Base-by-base conservation (phyloP, 257 asterid species). In the Eucommia ulmoides region DNA sequence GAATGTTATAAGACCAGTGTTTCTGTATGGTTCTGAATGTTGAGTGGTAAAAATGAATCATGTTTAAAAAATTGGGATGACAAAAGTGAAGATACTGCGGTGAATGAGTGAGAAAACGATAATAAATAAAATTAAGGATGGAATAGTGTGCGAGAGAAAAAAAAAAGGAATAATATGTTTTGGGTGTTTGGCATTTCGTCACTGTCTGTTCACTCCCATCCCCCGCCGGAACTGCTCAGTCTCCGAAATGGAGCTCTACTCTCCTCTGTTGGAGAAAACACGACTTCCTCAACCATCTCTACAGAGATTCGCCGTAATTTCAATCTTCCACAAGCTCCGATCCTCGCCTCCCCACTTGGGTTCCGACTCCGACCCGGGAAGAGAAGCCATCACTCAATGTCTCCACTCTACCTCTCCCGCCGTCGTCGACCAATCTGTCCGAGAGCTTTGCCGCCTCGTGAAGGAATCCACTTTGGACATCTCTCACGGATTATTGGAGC, bases 401-500 rank as follows among this genome's bases (percentile, higher is more conserved):
- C 93, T 89, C 60, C 84, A 77, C 50, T 82, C 96, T 49, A 52
- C 75, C 23, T 76, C 84, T 35, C 66, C 88, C 23, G 72, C 88
- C 54, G 94, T 89, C 22, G 80, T 75, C 58, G 96, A 89, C 47
- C 96, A 83, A 61, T 70, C 98, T 0, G 69, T 78, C 38, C 76
- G 91, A 20, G 96, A 86, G 51, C 65, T 86, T 46, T 85, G 96
- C 67, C 81, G 82, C 61, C 88, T 91, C 71, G 95, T 83, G 52
- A 75, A 65, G 72, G 96, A 86, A 68, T 66, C 81, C 5, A 78
- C 69, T 69, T 63, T 82, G 71, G 93, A 89, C 38, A 45, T 78
- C 1, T 55, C 81, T 23, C 65, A 71, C 21, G 98, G 74, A 15
- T 65, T 91, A 24, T 45, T 83, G 72, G 96, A 91, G 70, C 80